Base-by-base conservation (phyloP, 2,329 filamentous ascomycete genomes). In the Exophiala spinifera region DNA sequence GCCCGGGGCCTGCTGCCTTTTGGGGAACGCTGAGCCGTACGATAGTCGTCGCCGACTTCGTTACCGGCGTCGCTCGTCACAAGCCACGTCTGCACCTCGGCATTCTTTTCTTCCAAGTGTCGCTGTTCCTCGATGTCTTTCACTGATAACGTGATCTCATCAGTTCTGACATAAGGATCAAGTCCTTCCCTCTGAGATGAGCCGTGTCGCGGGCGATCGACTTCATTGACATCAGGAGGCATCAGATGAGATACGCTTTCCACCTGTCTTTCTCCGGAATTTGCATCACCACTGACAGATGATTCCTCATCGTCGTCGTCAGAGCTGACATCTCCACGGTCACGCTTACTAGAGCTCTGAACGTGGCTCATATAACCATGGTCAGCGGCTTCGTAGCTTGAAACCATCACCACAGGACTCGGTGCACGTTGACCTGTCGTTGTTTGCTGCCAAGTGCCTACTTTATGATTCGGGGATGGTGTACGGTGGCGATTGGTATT, bases 71-170 rank as follows among this genome's bases (percentile, higher is more conserved):
- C 74, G 59, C 74, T 79, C 11, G 74, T 72, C 13, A 68, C 74
- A 3, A 81, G 72, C 80, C 80, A 83, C 19, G 74, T 69, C 48
- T 73, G 71, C 31, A 83, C 79, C 49, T 80, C 77, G 7, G 73
- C 70, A 53, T 80, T 80, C 61, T 76, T 80, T 47, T 80, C 76
- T 3, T 74, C 71, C 28, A 74, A 67, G 31, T 74, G 68, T 46
- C 75, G 72, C 53, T 74, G 69, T 40, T 74, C 68, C 45, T 75
- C 72, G 46, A 80, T 67, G 21, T 83, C 78, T 45, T 79, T 77
- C 6, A 80, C 68, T 46, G 74, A 81, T 13, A 71, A 72, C 3
- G 79, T 69, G 43, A 71, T 72, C 14, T 69, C 66, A 49, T 77
- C 66, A 3, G 69, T 71, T 42, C 79, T 73, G 33, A 73, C 69